phyloP scores from a whole-genome alignment of 441 rosid species.

The Arabidopsis lyrata region DNA sequence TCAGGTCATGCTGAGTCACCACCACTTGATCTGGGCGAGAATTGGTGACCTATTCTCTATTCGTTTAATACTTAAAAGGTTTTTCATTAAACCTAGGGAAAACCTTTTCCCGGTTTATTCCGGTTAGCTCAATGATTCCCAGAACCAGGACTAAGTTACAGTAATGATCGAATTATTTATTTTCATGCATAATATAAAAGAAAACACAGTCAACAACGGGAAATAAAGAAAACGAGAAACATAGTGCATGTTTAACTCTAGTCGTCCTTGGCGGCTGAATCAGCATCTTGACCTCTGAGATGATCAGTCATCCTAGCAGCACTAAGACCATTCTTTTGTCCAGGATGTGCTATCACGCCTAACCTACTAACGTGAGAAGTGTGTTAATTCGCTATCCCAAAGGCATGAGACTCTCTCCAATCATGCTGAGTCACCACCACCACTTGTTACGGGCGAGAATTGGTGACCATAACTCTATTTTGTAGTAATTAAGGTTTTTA shows the following conservation, averaged over 20 bases:
- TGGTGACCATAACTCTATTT: background rate
- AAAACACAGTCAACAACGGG: too few relatives aligned
- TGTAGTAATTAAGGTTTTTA: background rate
- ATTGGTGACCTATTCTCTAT: background rate
- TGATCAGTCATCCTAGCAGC: constrained; percentile 90
- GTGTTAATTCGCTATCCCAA: too few relatives aligned
- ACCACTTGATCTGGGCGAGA: background rate
- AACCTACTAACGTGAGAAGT: constrained; percentile 89
- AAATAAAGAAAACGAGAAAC: too few relatives aligned
- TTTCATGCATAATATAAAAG: too few relatives aligned
- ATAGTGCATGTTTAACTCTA: too few relatives aligned
- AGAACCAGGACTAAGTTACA: too few relatives aligned
- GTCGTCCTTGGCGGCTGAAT: constrained; percentile 14
- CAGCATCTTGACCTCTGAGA: constrained; percentile 90
- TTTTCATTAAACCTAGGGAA: too few relatives aligned
- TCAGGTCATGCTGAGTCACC: background rate
- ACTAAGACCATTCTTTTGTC: constrained; percentile 91
- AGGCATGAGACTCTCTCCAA: too few relatives aligned
- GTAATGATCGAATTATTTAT: too few relatives aligned
- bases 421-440: background rate
- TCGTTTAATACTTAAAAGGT: background rate
- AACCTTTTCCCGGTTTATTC: too few relatives aligned
- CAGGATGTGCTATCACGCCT: constrained; percentile 68
- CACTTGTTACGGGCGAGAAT: background rate
- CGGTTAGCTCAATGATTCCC: too few relatives aligned